Conservation (phyloP, 2,329 filamentous ascomycete genomes). For the Fonsecaea nubica region DNA sequence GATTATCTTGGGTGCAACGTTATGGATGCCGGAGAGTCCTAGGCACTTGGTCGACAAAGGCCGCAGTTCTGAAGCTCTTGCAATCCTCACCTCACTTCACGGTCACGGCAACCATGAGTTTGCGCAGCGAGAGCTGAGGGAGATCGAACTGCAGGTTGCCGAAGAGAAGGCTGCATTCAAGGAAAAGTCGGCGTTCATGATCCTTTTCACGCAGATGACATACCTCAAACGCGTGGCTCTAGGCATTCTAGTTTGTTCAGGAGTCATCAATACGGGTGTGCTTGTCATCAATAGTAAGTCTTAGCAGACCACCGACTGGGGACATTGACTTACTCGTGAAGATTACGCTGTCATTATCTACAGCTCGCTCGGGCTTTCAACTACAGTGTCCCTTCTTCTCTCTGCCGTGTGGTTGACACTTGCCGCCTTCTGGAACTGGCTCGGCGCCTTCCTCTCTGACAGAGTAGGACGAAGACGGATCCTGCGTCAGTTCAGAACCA, state of each 20-base stretch:
- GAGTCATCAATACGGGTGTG: not conserved
- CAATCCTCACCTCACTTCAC: not conserved
- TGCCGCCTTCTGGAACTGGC: not conserved
- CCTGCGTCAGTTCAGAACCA: not conserved
- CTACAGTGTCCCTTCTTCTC: not conserved
- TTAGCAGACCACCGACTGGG: not conserved
- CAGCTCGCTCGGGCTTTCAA: not conserved
- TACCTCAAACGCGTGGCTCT: not conserved
- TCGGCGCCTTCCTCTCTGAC: not conserved
- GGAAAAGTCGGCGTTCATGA: not conserved
- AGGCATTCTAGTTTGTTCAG: not conserved
- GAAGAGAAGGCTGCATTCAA: conserved; percentile 15
- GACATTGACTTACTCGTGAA: not conserved
- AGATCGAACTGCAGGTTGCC: conserved; percentile 36
- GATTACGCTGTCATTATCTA: not conserved
- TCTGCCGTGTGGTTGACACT: not conserved
- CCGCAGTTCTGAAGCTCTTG: conserved; percentile 38
- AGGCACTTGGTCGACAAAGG: conserved; percentile 60
- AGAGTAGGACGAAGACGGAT: not conserved
- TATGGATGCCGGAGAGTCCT: conserved; percentile 63
- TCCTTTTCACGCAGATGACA: not conserved
- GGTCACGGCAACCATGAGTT: conserved; percentile 17
- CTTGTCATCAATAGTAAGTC: not conserved
- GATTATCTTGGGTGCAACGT: not conserved
- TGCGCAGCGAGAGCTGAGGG: conserved; percentile 28